Evolutionary conservation across 2,329 filamentous ascomycete genomes (phyloP).

Genomic region (Xylaria polymorpha): DNA sequence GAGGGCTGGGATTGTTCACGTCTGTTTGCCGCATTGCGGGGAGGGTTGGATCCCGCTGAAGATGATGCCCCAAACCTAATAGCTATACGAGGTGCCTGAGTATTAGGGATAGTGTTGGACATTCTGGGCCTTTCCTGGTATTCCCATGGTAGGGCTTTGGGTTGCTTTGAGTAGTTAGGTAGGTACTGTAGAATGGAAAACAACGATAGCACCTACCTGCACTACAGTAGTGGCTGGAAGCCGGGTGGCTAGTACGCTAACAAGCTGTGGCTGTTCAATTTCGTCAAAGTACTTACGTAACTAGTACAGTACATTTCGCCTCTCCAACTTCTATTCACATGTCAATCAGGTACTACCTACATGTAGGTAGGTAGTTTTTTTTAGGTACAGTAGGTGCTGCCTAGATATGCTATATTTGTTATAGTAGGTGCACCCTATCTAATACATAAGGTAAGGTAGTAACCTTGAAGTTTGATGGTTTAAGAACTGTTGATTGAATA

Average conservation of each 20-base stretch:
- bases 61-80: constrained; percentile 59
- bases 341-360: not conserved
- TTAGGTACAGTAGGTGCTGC: no score
- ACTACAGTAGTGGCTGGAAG: not conserved
- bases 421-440: no score
- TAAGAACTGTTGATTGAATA: no score
- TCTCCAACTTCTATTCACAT: no score
- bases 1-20: constrained; percentile 50
- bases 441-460: no score
- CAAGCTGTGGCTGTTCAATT: not conserved
- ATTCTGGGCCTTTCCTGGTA: constrained; percentile 47
- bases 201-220: not conserved
- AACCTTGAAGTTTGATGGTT: no score
- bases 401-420: no score
- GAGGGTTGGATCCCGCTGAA: constrained; percentile 45
- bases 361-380: no score
- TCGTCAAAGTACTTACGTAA: not conserved
- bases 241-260: not conserved
- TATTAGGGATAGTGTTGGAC: constrained; percentile 51
- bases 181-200: not conserved
- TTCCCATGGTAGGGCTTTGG: not conserved
- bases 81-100: constrained; percentile 57
- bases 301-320: not conserved
- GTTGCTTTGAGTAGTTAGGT: not conserved
- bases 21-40: constrained; percentile 47